These are phyloP conservation scores for Candida anutae DNA, from an alignment of 1,139 yeast genomes.

Conservation along the genomic window DNA sequence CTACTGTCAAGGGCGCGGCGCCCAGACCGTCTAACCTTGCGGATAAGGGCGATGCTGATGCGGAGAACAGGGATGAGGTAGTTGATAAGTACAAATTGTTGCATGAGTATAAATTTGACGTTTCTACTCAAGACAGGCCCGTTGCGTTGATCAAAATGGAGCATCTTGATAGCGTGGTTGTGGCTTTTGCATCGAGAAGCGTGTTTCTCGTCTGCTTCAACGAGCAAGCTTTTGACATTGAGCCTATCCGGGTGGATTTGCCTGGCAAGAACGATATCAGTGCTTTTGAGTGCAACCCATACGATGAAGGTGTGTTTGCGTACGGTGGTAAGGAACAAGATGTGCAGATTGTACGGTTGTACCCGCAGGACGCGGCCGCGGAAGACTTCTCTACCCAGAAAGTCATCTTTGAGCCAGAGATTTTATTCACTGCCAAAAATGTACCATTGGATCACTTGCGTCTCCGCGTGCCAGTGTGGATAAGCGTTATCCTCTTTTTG, in stretches of 20 bases:
- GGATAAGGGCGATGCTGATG: constrained; percentile 7
- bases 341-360: constrained; percentile 42
- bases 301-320: constrained; percentile 44
- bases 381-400: constrained; percentile 11
- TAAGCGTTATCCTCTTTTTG: constrained; percentile 43
- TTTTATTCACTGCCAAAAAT: constrained; percentile 50
- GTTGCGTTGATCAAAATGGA: constrained; percentile 22
- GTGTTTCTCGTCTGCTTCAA: constrained; percentile 34
- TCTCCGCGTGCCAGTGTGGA: constrained; percentile 62
- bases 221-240: constrained; percentile 19
- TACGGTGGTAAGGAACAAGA: constrained; percentile 73
- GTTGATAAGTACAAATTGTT: constrained; percentile 12
- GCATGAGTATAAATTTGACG: constrained; percentile 20
- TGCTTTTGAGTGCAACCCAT: constrained; percentile 40
- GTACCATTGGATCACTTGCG: constrained; percentile 61
- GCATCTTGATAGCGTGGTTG: constrained; percentile 23
- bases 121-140: constrained; percentile 21
- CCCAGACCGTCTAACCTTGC: no score
- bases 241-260: constrained; percentile 22
- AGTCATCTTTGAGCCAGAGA: constrained; percentile 15
- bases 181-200: constrained; percentile 44
- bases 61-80: constrained; percentile 5
- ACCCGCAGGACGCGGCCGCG: constrained; percentile 15
- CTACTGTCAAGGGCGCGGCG: no score
- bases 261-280: constrained; percentile 37